Evolutionary conservation across 2,329 filamentous ascomycete species (phyloP).

Genomic region (Fonsecaea erecta): DNA sequence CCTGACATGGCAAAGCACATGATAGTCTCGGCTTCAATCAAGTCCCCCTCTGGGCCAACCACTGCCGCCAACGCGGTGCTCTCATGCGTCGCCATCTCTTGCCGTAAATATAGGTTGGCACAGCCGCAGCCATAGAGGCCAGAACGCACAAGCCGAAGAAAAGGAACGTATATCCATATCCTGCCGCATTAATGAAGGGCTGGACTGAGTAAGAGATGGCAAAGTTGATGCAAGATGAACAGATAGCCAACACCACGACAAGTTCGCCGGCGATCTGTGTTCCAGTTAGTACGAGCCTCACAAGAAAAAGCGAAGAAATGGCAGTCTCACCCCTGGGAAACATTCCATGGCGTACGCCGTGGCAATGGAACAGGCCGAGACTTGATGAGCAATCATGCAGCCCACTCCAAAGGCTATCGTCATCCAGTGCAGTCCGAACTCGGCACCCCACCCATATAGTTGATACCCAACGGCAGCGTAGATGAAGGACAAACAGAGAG

Average conservation of each 20-base stretch:
- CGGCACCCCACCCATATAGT: constrained; percentile 22
- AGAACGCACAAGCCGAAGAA: constrained; percentile 22
- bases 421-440: constrained; percentile 39
- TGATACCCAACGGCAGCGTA: constrained; percentile 22
- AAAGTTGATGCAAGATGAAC: constrained; percentile 39
- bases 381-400: constrained; percentile 49
- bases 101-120: constrained; percentile 21
- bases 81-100: constrained; percentile 21
- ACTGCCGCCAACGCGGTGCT: constrained; percentile 17
- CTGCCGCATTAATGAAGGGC: constrained; percentile 44
- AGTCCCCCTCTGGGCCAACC: constrained; percentile 19
- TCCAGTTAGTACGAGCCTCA: neutral
- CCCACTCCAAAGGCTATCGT: constrained; percentile 45
- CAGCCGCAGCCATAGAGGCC: constrained; percentile 19
- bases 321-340: constrained; percentile 42
- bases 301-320: neutral
- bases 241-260: constrained; percentile 46
- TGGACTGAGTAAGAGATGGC: constrained; percentile 48
- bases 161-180: constrained; percentile 21
- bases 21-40: neutral
- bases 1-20: neutral
- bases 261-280: constrained; percentile 45
- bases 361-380: constrained; percentile 46
- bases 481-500: constrained; percentile 42
- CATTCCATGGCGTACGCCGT: constrained; percentile 52